Percentiles rank a stretch among this genome's conserved stretches.
Conservation (phyloP, 352 stramenopile species). For the Halophytophthora batemanensis region DNA sequence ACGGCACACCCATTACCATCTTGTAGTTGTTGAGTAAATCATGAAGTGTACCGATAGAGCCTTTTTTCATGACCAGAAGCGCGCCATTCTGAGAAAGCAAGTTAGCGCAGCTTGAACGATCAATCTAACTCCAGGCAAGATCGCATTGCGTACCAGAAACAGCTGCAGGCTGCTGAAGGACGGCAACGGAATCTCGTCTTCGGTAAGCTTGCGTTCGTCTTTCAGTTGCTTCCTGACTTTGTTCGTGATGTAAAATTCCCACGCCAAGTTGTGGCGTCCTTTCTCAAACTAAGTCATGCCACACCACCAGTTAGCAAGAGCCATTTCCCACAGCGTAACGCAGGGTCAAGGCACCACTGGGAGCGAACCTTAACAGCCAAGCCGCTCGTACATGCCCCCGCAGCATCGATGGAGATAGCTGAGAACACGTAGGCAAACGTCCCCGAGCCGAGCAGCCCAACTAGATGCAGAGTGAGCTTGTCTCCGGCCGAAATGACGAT, state of each 20-base stretch:
- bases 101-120: not conserved
- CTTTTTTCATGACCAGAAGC: slow-evolving; percentile 74
- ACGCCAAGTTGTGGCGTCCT: slow-evolving; percentile 59
- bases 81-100: slow-evolving; percentile 57
- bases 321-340: not conserved
- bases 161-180: slow-evolving; percentile 51
- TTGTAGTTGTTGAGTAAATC: slow-evolving; percentile 80
- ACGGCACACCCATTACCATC: slow-evolving; percentile 34
- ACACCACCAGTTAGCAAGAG: slow-evolving; percentile 2
- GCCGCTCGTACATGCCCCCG: slow-evolving; percentile 14
- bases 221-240: slow-evolving; percentile 38
- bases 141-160: slow-evolving; percentile 42
- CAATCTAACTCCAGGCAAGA: not conserved
- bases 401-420: slow-evolving; percentile 29
- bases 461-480: slow-evolving; percentile 34
- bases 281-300: slow-evolving; percentile 57
- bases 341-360: not conserved
- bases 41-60: slow-evolving; percentile 61
- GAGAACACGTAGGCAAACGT: slow-evolving; percentile 79
- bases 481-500: slow-evolving; percentile 34
- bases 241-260: slow-evolving; percentile 78
- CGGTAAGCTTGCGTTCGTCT: slow-evolving; percentile 16
- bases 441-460: slow-evolving; percentile 64
- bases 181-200: slow-evolving; percentile 33
- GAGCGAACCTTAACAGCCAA: slow-evolving; percentile 67